Base-by-base conservation (phyloP, 2,329 filamentous ascomycete species). In the Aureobasidium sp. region DNA sequence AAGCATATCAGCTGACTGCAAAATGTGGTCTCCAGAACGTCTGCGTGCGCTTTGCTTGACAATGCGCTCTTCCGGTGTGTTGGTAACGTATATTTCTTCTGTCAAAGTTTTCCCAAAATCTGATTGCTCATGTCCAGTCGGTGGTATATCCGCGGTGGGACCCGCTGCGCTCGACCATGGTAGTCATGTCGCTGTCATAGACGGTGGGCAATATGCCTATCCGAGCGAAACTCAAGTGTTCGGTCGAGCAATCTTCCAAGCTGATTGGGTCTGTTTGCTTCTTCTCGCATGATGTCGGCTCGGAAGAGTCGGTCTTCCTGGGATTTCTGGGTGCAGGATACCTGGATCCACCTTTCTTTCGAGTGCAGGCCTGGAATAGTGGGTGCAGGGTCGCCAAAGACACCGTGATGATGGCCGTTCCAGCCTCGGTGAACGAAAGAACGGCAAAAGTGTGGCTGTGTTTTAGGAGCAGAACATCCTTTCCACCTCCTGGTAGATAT, bases 341-440 rank as follows among this genome's bases (percentile, higher is more conserved):
- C 42, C 37, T 55, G n/a, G 51, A 42, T 15, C 23, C 8, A 5
- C 37, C 15, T 42, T 29, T 34, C 26, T 10, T 57, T 36, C 53
- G 26, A 6, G 36, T 12, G 13, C 26, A 57, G 9, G 39, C 39
- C 29, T 46, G 39, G 53, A 57, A 46, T 17, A 64, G 59, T 32
- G 63, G 63, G n/a, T 61, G 52, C 1, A 64, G 53, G 26, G 59
- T 61, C 2, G 63, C 59, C 36, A 64, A 41, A 20, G 52, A 59
- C n/a, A 62, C 55, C 9, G 63, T 61, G 41, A 64, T 55, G n/a
- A 64, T 59, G 10, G 59, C 52, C n/a, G 56, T 42, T 1, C 63
- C 63, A 13, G 47, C 58, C 26, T 64, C 63, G 10, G 29, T 27
- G 15, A 62, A 44, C 2, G 59, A 55, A 32, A 53, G 42, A 1